These are phyloP conservation scores for Rosa chinensis DNA, from an alignment of 306 rosid genomes.

Conservation along the genomic window DNA sequence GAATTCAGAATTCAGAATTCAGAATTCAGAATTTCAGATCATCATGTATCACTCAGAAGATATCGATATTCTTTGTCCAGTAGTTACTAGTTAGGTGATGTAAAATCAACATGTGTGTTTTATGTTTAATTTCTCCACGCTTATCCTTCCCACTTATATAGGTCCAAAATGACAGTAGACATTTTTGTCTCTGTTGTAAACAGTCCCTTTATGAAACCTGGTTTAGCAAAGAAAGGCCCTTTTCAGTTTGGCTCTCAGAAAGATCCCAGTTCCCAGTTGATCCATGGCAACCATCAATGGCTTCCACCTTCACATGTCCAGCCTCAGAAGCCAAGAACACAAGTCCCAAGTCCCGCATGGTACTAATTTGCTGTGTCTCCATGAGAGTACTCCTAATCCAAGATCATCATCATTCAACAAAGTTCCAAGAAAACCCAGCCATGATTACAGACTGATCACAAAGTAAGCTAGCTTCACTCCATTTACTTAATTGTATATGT, in stretches of 20 bases:
- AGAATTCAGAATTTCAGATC: background rate
- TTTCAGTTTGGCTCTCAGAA: background rate
- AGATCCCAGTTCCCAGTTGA: background rate
- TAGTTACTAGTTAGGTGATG: background rate
- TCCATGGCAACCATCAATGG: slow-evolving; percentile 13
- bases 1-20: too few species aligned
- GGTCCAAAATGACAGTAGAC: background rate
- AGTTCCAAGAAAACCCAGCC: background rate
- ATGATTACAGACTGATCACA: background rate
- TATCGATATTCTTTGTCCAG: background rate
- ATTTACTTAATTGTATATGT: background rate
- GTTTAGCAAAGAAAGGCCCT: background rate
- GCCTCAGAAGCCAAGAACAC: background rate
- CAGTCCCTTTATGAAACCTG: background rate
- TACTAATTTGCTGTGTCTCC: background rate
- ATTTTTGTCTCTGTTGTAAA: background rate
- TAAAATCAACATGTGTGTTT: background rate
- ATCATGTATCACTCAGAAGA: background rate
- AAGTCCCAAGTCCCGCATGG: slow-evolving; percentile 1
- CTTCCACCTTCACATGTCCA: slow-evolving; percentile 1
- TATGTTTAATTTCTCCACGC: background rate
- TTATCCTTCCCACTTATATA: too few species aligned
- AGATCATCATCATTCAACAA: slow-evolving; percentile 5
- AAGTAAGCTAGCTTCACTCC: background rate
- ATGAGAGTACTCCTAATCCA: background rate